Percentiles rank a stretch among this genome's conserved stretches.
Conservation (phyloP, 2,329 filamentous ascomycete species). For the Ophiostoma quercus region DNA sequence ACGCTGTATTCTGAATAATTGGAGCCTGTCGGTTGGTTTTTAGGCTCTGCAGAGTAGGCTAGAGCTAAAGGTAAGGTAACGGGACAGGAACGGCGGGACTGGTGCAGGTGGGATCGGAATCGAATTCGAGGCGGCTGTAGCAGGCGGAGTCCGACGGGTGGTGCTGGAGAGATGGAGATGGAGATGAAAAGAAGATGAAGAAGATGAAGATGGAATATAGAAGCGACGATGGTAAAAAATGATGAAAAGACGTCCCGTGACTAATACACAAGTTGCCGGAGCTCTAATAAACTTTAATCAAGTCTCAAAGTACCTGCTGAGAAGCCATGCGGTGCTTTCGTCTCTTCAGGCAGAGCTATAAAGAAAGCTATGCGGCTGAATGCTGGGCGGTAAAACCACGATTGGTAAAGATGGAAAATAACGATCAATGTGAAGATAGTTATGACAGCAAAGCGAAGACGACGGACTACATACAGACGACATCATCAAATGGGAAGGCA, state of each 20-base stretch:
- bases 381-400: not conserved
- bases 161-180: not conserved
- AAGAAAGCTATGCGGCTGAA: not conserved
- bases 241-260: not conserved
- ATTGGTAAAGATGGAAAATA: not conserved
- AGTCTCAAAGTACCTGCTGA: not conserved
- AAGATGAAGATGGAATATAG: not conserved
- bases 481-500: not conserved
- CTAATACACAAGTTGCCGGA: too few species aligned
- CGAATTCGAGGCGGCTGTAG: slow-evolving; percentile 1
- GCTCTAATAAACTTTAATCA: too few species aligned
- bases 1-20: not conserved
- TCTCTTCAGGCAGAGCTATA: not conserved
- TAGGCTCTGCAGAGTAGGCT: not conserved
- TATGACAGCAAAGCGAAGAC: not conserved
- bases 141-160: slow-evolving; percentile 1
- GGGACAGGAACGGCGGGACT: slow-evolving; percentile 8
- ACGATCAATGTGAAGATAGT: too few species aligned
- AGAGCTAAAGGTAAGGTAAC: not conserved
- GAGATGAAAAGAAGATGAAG: not conserved
- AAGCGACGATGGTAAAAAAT: not conserved
- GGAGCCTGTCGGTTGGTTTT: not conserved
- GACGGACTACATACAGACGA: too few species aligned
- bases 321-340: not conserved
- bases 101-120: not conserved